Evolutionary conservation across 805 yeast genomes (phyloP), one percentile per base, ranked within the genome.

Genomic region (Yarrowia keelungensis): DNA sequence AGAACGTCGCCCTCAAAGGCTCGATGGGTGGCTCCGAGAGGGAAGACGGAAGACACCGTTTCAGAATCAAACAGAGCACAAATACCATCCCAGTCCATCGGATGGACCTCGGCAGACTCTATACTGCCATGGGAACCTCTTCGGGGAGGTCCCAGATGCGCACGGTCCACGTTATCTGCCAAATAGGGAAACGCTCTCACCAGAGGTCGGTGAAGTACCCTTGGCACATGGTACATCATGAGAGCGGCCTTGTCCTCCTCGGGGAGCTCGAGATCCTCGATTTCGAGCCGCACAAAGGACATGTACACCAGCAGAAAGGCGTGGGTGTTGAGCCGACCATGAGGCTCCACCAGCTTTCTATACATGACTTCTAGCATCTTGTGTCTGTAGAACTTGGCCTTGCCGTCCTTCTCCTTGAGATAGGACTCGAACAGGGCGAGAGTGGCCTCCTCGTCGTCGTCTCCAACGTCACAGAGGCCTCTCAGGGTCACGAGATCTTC

Each of bases 311-410:
- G 62, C 47, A 56, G 38, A 56, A 56, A 56, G 19, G 62, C 62
- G 47, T 56, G 62, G 5, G 62, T 56, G 47, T 56, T 56, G 22
- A 56, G 62, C 19, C 62, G 47, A 3, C 62, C 62, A 11, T 56
- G 62, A 2, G 62, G 62, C n/a, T 56, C 62, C 38, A 56, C 62
- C 62, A 56, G 62, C 62, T 56, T 56, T 32, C 19, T 56, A 56
- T 56, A 56, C 62, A 56, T 56, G 62, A 56, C 62, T 26, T 41
- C 26, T 15, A 56, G 62, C 62, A 56, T 56, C 15, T 19, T 26
- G 62, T 56, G 62, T 3, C 62, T 16, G 62, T 56, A 56, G 47
- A 56, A 56, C 22, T 47, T 47, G 62, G 47, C 38, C 46, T 56
- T 56, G 46, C 62, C 62, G 62, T 56, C 62, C 47, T 56, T 56